These are phyloP conservation scores for Globisporangium canariense DNA, from an alignment of 352 stramenopile genomes.

Conservation along the genomic window DNA sequence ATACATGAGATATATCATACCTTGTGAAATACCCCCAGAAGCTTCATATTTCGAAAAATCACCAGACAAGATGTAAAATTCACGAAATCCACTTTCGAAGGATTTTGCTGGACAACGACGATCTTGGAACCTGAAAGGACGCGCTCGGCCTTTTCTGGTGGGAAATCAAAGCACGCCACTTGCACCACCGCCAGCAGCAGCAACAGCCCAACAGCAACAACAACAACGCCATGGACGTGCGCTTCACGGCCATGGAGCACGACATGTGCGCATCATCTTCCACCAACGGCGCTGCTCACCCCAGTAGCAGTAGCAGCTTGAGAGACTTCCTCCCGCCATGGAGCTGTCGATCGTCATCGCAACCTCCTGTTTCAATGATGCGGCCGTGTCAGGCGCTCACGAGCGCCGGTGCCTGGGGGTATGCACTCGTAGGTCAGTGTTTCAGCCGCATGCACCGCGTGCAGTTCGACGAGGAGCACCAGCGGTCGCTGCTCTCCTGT, in stretches of 20 bases:
- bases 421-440: constrained; percentile 43
- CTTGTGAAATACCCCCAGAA: no score
- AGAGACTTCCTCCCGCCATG: neutral
- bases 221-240: constrained; percentile 1
- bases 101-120: neutral
- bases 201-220: neutral
- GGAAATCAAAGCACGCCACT: neutral
- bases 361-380: constrained; percentile 19
- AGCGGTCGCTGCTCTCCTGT: constrained; percentile 61
- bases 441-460: constrained; percentile 47
- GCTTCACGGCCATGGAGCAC: neutral
- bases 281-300: neutral
- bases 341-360: constrained; percentile 13
- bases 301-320: neutral
- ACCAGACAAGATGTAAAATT: neutral
- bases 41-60: neutral
- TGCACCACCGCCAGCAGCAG: neutral
- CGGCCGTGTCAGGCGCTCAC: constrained; percentile 18
- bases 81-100: neutral
- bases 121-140: constrained; percentile 1
- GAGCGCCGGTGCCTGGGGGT: constrained; percentile 19
- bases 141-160: neutral
- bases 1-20: no score
- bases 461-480: constrained; percentile 74
- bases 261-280: neutral